A percentile compares a stretch with the other conserved stretches of the same genome.
These are phyloP conservation scores for Vitis labrusca DNA, from an alignment of 164 flowering plant genomes.

Conservation along the genomic window DNA sequence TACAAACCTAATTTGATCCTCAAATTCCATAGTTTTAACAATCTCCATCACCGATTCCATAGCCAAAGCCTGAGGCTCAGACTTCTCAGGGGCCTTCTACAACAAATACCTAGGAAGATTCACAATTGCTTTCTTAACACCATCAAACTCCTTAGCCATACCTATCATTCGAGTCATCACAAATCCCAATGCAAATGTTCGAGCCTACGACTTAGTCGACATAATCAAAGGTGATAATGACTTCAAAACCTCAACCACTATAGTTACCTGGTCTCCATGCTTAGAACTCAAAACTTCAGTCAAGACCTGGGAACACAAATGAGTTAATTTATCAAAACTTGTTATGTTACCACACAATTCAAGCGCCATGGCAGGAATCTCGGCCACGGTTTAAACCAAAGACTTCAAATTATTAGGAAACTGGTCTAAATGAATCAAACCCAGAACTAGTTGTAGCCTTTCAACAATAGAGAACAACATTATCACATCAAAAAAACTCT, in stretches of 20 bases:
- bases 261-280: conserved; percentile 60
- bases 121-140: conserved; percentile 57
- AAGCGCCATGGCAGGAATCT: conserved; percentile 57
- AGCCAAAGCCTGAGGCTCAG: conserved; percentile 76
- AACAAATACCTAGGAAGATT: conserved; percentile 70
- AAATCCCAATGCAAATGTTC: conserved; percentile 61
- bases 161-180: conserved; percentile 45
- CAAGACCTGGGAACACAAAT: conserved; percentile 55
- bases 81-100: conserved; percentile 80
- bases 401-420: conserved; percentile 83
- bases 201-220: conserved; percentile 50
- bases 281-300: conserved; percentile 51
- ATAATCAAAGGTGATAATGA: conserved; percentile 58
- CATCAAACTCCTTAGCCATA: conserved; percentile 36
- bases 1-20: conserved; percentile 53
- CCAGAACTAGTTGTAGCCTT: conserved; percentile 47
- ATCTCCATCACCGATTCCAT: conserved; percentile 82
- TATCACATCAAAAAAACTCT: conserved; percentile 33
- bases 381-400: conserved; percentile 64
- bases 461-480: conserved; percentile 49
- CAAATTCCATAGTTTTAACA: conserved; percentile 55
- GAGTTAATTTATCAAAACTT: conserved; percentile 34
- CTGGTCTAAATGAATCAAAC: conserved; percentile 61
- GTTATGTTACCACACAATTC: conserved; percentile 35
- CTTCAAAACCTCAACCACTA: conserved; percentile 72